Percentiles rank a stretch among this genome's conserved stretches.
These are phyloP conservation scores for Straminergon stramineum DNA, from an alignment of 225 moss, liverwort and hornwort species.

Conservation along the genomic window DNA sequence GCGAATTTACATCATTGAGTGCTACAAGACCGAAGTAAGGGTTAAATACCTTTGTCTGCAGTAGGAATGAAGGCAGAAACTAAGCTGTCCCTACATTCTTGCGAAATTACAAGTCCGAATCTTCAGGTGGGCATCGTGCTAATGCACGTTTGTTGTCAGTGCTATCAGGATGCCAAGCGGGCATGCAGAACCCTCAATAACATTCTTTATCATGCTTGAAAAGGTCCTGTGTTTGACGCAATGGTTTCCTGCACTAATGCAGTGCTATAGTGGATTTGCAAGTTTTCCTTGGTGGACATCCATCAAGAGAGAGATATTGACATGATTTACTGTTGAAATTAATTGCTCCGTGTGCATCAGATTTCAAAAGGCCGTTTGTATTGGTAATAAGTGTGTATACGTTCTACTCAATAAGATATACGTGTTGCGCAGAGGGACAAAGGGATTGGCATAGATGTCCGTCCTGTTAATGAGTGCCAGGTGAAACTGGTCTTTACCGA, in stretches of 20 bases:
- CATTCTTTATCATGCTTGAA: not conserved
- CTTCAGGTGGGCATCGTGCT: not conserved
- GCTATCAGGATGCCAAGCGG: not conserved
- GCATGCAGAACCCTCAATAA: not conserved
- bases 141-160: not conserved
- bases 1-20: not conserved
- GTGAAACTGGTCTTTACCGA: slow-evolving; percentile 27
- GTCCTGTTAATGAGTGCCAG: slow-evolving; percentile 15
- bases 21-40: not conserved
- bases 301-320: not conserved
- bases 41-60: not conserved
- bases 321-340: no score
- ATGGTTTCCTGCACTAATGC: not conserved
- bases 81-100: not conserved
- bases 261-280: not conserved
- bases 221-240: not conserved
- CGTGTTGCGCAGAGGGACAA: slow-evolving; percentile 17
- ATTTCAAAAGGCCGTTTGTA: not conserved
- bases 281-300: not conserved
- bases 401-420: not conserved
- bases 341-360: not conserved
- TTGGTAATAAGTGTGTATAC: not conserved
- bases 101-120: not conserved
- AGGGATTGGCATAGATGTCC: slow-evolving; percentile 18
- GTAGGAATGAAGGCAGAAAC: not conserved